phyloP scores from a whole-genome alignment of 352 stramenopile species.

The Phytophthora tubulina region DNA sequence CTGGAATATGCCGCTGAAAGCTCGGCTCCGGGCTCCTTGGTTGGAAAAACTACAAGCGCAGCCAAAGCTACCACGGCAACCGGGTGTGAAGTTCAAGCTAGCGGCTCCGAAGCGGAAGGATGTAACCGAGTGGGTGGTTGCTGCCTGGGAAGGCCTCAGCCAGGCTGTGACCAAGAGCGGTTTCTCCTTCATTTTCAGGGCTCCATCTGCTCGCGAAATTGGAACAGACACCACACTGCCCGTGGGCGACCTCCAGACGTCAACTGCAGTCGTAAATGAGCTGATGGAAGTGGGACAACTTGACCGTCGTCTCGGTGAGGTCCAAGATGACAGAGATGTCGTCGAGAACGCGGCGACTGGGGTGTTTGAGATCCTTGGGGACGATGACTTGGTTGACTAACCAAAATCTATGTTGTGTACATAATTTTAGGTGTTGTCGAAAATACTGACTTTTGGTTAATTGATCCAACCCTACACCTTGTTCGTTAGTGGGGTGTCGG shows the following conservation, averaged over 20 bases:
- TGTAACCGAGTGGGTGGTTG: slow-evolving; percentile 13
- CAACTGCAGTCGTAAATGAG: neutral
- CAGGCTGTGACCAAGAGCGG: slow-evolving; percentile 4
- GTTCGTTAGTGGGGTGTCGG: neutral
- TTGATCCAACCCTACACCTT: neutral
- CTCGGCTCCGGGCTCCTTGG: slow-evolving; percentile 1
- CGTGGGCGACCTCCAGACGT: neutral
- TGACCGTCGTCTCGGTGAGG: neutral
- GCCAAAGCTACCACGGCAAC: neutral
- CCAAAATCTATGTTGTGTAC: neutral
- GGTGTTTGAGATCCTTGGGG: neutral
- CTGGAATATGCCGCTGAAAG: slow-evolving; percentile 36
- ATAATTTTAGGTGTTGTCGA: neutral
- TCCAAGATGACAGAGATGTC: slow-evolving; percentile 7
- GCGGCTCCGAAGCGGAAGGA: slow-evolving; percentile 12
- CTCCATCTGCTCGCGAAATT: too few species aligned
- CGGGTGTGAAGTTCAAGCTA: slow-evolving; percentile 5
- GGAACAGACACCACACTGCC: too few species aligned
- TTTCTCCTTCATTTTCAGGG: slow-evolving; percentile 9
- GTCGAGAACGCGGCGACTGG: neutral
- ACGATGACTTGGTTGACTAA: neutral
- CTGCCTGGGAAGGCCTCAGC: slow-evolving; percentile 3
- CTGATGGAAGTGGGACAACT: neutral
- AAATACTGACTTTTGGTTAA: slow-evolving; percentile 15
- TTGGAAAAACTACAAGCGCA: slow-evolving; percentile 4